Percentiles rank a stretch among this genome's conserved stretches.
These are phyloP conservation scores for Heterobasidion irregulare DNA, from an alignment of 1,284 basidiomycete genomes.

Conservation along the genomic window DNA sequence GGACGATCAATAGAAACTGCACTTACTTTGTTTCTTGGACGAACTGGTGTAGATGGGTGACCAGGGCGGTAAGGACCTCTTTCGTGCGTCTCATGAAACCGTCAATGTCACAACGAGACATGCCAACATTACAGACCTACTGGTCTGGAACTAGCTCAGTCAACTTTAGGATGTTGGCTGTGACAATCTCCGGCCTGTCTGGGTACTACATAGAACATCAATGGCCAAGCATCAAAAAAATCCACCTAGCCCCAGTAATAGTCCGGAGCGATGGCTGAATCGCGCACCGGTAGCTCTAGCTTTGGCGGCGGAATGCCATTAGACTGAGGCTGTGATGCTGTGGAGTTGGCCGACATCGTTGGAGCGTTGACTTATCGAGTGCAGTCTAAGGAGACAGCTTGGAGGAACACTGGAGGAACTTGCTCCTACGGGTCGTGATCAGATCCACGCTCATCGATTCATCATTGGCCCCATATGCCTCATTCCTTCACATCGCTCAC, in stretches of 20 bases:
- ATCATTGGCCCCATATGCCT: too few relatives aligned
- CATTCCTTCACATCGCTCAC: too few relatives aligned
- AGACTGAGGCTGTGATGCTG: background rate
- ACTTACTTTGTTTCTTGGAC: constrained; percentile 16
- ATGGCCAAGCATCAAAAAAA: too few relatives aligned
- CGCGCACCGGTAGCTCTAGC: constrained; percentile 21
- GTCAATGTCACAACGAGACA: background rate
- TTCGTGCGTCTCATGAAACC: constrained; percentile 14
- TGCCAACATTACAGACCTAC: background rate
- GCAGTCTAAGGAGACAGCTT: too few relatives aligned
- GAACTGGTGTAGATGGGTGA: constrained; percentile 47
- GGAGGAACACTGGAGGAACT: too few relatives aligned
- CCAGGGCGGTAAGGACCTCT: constrained; percentile 36
- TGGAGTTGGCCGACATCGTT: too few relatives aligned
- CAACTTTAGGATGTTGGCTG: background rate
- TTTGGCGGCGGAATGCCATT: constrained; percentile 22
- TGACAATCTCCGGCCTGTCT: background rate
- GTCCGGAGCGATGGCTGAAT: background rate
- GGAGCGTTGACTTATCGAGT: too few relatives aligned
- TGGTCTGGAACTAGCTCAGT: background rate
- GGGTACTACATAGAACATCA: background rate
- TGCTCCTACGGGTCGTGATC: too few relatives aligned
- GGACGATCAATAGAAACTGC: background rate
- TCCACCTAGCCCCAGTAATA: background rate
- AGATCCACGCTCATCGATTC: too few relatives aligned